Conservation (phyloP, 1,284 basidiomycete genomes). For the Amylostereum areolatum region DNA sequence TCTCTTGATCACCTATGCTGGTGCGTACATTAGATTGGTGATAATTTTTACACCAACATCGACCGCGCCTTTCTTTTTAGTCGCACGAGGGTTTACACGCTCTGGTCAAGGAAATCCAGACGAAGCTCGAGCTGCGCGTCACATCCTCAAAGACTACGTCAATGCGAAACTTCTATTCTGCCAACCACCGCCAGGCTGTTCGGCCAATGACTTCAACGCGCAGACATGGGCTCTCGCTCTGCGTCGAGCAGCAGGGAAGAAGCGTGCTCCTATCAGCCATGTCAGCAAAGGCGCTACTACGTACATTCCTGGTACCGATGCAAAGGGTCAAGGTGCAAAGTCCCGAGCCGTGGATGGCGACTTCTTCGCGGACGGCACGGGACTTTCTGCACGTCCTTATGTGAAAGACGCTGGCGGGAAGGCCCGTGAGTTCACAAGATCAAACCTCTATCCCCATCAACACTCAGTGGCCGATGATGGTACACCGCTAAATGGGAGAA, state of each 20-base stretch:
- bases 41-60: background rate
- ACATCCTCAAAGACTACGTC: slow-evolving; percentile 96
- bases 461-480: slow-evolving; percentile 75
- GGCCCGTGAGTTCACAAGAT: slow-evolving; percentile 59
- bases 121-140: slow-evolving; percentile 89
- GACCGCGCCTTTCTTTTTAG: slow-evolving; percentile 40
- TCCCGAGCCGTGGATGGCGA: slow-evolving; percentile 72
- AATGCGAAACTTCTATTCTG: slow-evolving; percentile 91
- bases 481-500: slow-evolving; percentile 43
- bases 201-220: slow-evolving; percentile 75
- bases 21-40: slow-evolving; percentile 51
- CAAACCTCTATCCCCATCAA: slow-evolving; percentile 75
- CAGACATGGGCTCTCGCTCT: slow-evolving; percentile 64
- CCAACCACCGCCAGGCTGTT: slow-evolving; percentile 75
- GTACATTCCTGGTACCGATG: slow-evolving; percentile 56
- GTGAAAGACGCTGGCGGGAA: slow-evolving; percentile 49
- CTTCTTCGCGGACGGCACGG: slow-evolving; percentile 67
- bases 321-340: slow-evolving; percentile 42
- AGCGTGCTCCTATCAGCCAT: slow-evolving; percentile 79
- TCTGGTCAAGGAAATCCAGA: slow-evolving; percentile 97
- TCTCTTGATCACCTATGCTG: slow-evolving; percentile 84
- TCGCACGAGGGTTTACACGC: slow-evolving; percentile 90
- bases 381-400: slow-evolving; percentile 55
- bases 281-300: slow-evolving; percentile 83
- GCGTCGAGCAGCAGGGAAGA: slow-evolving; percentile 59